Base-by-base conservation (phyloP, 2,329 filamentous ascomycete species). In the Trichoderma sp. region DNA sequence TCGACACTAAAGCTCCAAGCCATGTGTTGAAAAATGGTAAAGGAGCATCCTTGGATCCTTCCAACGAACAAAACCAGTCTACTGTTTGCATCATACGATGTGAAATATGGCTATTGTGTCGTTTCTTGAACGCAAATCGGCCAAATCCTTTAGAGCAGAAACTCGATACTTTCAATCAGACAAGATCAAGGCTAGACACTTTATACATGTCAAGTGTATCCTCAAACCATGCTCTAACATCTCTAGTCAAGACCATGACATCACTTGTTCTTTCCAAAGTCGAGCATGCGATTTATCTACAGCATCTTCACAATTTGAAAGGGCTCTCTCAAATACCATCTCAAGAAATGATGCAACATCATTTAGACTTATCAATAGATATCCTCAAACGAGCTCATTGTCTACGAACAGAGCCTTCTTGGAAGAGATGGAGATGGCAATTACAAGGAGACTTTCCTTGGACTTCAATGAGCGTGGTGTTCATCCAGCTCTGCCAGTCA, bases 341-440 rank as follows among this genome's bases (percentile, higher is more conserved):
- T 14, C 43, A 51, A 9, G 43, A 51, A 51, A 51, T 51, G 43
- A 51, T 21, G 43, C 43, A 51, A 24, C 43, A 51, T 21, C 43
- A 24, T 24, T 51, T 51, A 21, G 43, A 24, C n/a, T 51, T 21
- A 21, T 21, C 43, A 24, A 51, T 21, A 21, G n/a, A 51, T 51
- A 51, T 51, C 11, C 43, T 51, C 43, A 51, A 51, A 51, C 9
- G 6, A 12, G n/a, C 43, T 24, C 43, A 51, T 51, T 0, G n/a
- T 6, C n/a, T 51, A 21, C n/a, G 43, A 21, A 51, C 43, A 12
- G n/a, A 51, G 9, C 9, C 4, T 21, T 14, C 43, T 51, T 51
- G 43, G 43, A 51, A 21, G n/a, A 51, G 72, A 32, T 79, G 78
- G 78, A 76, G 75, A 7, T 80, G 78, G 78, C 78, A 80, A 62